Percentiles rank a stretch among this genome's conserved stretches.
These are phyloP conservation scores for Lachnellula occidentalis DNA, from an alignment of 2,329 filamentous ascomycete species.

Conservation along the genomic window DNA sequence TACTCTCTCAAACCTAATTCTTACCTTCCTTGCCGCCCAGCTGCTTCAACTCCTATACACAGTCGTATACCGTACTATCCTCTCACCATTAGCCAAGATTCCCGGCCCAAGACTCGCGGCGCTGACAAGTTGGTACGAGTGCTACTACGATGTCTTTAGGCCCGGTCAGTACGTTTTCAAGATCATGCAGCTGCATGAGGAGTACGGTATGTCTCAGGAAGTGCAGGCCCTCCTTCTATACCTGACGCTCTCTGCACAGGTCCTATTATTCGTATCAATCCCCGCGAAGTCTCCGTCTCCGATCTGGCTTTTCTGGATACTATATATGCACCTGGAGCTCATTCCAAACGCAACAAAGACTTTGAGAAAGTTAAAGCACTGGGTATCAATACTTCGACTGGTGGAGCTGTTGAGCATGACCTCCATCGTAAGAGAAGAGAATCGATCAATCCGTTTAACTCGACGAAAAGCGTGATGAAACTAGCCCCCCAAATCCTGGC, in stretches of 20 bases:
- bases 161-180: neutral
- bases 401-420: conserved; percentile 8
- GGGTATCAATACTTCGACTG: neutral
- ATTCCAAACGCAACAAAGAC: neutral
- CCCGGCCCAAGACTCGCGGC: conserved; percentile 19
- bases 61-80: neutral
- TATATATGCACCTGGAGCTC: neutral
- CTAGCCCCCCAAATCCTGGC: neutral
- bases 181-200: neutral
- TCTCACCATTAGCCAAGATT: conserved; percentile 10
- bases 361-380: neutral
- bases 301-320: neutral
- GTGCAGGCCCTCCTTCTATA: neutral
- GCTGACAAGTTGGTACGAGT: neutral
- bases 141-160: conserved; percentile 2
- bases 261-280: conserved; percentile 2
- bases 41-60: neutral
- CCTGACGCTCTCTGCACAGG: neutral
- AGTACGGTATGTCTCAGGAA: neutral
- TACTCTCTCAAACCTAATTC: neutral
- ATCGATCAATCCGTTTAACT: conserved; percentile 16
- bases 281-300: conserved; percentile 1
- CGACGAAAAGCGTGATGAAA: conserved; percentile 1
- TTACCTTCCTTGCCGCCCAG: neutral
- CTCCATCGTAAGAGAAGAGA: conserved; percentile 11